Evolutionary conservation across 2,329 filamentous ascomycete genomes (phyloP).

Genomic region (Amauroascus niger): DNA sequence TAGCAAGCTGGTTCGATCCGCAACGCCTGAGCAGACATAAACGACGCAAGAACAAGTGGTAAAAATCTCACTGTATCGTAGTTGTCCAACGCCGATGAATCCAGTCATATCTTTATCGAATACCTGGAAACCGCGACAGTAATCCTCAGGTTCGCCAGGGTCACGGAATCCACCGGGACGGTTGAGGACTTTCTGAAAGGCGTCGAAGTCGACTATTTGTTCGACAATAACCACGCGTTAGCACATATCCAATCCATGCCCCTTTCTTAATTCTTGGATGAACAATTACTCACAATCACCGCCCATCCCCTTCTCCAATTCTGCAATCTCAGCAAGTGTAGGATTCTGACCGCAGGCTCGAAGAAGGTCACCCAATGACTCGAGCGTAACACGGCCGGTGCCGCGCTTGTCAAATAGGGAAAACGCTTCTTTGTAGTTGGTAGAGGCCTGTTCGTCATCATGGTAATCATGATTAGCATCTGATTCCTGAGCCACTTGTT

Average conservation of each 20-base stretch:
- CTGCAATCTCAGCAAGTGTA: conserved; percentile 81
- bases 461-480: conserved; percentile 2
- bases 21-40: not conserved
- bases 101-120: conserved; percentile 99
- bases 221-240: not conserved
- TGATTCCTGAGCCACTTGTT: not conserved
- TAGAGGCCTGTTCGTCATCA: conserved; percentile 53
- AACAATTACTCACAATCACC: conserved; percentile 66
- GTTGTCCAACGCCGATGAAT: conserved; percentile 92
- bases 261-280: not conserved
- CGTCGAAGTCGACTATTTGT: conserved; percentile 81
- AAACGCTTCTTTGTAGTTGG: conserved; percentile 99
- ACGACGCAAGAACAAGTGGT: not conserved
- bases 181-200: conserved; percentile 94
- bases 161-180: conserved; percentile 96
- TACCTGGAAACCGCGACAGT: conserved; percentile 96
- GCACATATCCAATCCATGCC: not conserved
- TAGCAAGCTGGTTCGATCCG: not conserved
- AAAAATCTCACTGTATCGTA: conserved; percentile 61
- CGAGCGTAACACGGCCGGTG: conserved; percentile 78
- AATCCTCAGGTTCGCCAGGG: conserved; percentile 93
- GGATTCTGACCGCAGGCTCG: conserved; percentile 97
- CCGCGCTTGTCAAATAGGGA: conserved; percentile 99
- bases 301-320: conserved; percentile 82
- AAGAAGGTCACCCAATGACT: conserved; percentile 83